A percentile compares a stretch with the other conserved stretches of the same genome.
Evolutionary conservation across 768 basidiomycete genomes (phyloP).

Genomic region (Hypholoma fasciculare): DNA sequence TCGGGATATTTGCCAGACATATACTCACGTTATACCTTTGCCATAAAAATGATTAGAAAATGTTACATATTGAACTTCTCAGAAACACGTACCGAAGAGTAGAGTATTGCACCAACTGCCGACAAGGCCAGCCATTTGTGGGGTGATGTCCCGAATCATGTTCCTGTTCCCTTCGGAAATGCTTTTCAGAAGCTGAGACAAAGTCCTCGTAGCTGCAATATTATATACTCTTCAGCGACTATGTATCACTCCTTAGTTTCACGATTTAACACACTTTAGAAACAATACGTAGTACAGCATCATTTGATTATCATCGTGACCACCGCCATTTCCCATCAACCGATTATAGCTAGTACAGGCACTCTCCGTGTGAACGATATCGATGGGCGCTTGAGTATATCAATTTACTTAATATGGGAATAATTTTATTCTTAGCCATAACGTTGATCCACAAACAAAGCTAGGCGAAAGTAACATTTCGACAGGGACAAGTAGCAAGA

Average conservation of each 20-base stretch:
- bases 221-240: not conserved
- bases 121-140: constrained; percentile 12
- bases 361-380: no score
- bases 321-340: no score
- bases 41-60: not conserved
- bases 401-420: no score
- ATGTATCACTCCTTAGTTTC: not conserved
- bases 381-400: no score
- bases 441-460: no score
- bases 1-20: not conserved
- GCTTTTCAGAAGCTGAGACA: not conserved
- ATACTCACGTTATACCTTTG: not conserved
- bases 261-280: no score
- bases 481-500: no score
- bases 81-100: constrained; percentile 14
- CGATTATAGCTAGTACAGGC: no score
- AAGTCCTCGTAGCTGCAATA: not conserved
- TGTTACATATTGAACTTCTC: not conserved
- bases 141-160: constrained; percentile 15
- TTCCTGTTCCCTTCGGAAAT: not conserved
- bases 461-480: no score
- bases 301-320: no score
- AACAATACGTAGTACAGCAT: no score
- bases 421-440: no score
- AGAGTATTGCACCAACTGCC: constrained; percentile 12